Percentiles rank a stretch among this genome's conserved stretches.
phyloP scores from a whole-genome alignment of 73 alveolate genomes.

The Paramecium caudatum region DNA sequence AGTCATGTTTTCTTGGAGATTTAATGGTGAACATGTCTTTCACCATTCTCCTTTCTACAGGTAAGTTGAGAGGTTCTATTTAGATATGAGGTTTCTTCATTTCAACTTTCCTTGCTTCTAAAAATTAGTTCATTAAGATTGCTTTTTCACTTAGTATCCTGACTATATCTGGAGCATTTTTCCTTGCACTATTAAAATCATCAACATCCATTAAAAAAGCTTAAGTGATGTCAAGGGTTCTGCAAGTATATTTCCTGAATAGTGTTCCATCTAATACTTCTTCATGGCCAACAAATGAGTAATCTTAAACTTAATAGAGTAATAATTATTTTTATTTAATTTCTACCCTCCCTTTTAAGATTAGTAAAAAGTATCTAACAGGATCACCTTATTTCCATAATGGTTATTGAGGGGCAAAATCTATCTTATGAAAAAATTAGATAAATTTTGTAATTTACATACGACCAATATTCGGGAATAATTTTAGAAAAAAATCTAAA shows the following conservation, averaged over 20 bases:
- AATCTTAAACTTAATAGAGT: neutral
- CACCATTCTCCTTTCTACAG: conserved; percentile 51
- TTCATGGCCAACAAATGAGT: conserved; percentile 33
- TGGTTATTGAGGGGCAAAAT: neutral
- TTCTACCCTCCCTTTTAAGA: conserved; percentile 60
- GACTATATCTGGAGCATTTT: conserved; percentile 50
- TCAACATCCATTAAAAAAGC: conserved; percentile 49
- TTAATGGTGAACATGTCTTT: conserved; percentile 30
- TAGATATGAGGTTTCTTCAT: neutral
- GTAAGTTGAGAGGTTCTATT: neutral
- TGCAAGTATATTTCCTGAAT: neutral
- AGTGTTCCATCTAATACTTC: neutral
- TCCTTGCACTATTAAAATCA: conserved; percentile 37
- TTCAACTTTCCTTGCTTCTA: neutral
- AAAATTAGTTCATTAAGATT: neutral
- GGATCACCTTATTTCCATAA: conserved; percentile 65
- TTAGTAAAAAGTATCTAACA: conserved; percentile 1
- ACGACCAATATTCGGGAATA: neutral
- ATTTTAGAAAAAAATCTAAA: conserved; percentile 29
- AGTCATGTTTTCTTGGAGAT: conserved; percentile 27
- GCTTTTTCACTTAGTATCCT: conserved; percentile 39
- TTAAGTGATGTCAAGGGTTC: neutral
- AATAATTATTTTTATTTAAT: neutral
- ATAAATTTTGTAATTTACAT: conserved; percentile 24
- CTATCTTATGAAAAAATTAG: neutral